Conservation (phyloP, 805 yeast genomes). For the Lachancea thermotolerans region DNA sequence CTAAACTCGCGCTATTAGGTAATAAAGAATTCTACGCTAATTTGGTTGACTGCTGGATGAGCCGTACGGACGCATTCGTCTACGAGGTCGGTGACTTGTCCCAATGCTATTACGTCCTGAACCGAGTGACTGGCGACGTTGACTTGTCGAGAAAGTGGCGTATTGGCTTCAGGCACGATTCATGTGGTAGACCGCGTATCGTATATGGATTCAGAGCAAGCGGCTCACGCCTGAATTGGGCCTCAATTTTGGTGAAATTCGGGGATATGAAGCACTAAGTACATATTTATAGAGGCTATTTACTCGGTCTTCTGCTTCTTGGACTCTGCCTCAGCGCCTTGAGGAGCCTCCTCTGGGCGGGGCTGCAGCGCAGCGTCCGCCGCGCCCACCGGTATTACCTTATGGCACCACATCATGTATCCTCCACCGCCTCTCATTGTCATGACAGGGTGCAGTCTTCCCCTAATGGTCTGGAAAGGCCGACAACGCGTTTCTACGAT, state of each 20-base stretch:
- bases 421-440: conserved; percentile 93
- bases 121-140: conserved; percentile 11
- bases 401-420: conserved; percentile 66
- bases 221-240: conserved; percentile 10
- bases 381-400: conserved; percentile 54
- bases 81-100: conserved; percentile 65
- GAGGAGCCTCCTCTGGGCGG: conserved; percentile 14
- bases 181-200: conserved; percentile 47
- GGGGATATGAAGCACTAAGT: conserved; percentile 8
- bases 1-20: conserved; percentile 72
- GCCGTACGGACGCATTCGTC: conserved; percentile 46
- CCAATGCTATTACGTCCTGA: conserved; percentile 46
- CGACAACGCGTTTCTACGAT: conserved; percentile 77
- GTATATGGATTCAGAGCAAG: conserved; percentile 52
- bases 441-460: conserved; percentile 93
- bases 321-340: conserved; percentile 4
- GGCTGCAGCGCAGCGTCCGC: conserved; percentile 12
- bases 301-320: conserved; percentile 8
- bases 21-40: conserved; percentile 62
- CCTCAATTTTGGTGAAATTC: conserved; percentile 7
- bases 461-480: conserved; percentile 87
- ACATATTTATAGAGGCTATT: not conserved
- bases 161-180: conserved; percentile 43
- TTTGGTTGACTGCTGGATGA: conserved; percentile 41
- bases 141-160: conserved; percentile 38